Conservation (phyloP, 2,329 filamentous ascomycete genomes). For the Epichloe amarillans region DNA sequence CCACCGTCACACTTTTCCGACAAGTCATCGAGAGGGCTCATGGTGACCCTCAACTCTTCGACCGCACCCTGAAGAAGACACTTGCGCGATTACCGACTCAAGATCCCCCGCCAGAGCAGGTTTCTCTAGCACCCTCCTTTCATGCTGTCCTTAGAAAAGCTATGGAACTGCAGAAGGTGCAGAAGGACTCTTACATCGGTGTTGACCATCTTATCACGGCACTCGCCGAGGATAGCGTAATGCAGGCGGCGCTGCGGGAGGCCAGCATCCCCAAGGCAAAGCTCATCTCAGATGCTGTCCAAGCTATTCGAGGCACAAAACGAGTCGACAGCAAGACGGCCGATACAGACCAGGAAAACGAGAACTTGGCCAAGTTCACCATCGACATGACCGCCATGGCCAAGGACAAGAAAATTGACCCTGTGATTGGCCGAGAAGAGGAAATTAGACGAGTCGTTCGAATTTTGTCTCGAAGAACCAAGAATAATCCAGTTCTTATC, state of each 20-base stretch:
- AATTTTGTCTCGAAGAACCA: slow-evolving; percentile 84
- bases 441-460: slow-evolving; percentile 87
- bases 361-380: slow-evolving; percentile 95
- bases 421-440: slow-evolving; percentile 91
- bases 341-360: slow-evolving; percentile 81
- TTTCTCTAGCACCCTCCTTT: slow-evolving; percentile 71
- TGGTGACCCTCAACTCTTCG: slow-evolving; percentile 80
- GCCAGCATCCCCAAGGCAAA: slow-evolving; percentile 86
- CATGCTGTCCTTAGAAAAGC: slow-evolving; percentile 72
- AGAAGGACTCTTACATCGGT: slow-evolving; percentile 90
- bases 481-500: slow-evolving; percentile 97
- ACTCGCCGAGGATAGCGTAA: slow-evolving; percentile 62
- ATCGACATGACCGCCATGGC: slow-evolving; percentile 97
- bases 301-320: slow-evolving; percentile 82
- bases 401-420: slow-evolving; percentile 93
- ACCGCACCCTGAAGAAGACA: slow-evolving; percentile 79
- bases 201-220: slow-evolving; percentile 88
- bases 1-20: slow-evolving; percentile 67
- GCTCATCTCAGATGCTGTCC: slow-evolving; percentile 78
- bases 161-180: slow-evolving; percentile 85
- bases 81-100: slow-evolving; percentile 87
- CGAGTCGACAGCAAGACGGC: slow-evolving; percentile 93
- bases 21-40: slow-evolving; percentile 91
- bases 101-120: slow-evolving; percentile 87
- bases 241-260: slow-evolving; percentile 66